Conservation (phyloP, 2,329 filamentous ascomycete genomes). For the Alternaria sp. region DNA sequence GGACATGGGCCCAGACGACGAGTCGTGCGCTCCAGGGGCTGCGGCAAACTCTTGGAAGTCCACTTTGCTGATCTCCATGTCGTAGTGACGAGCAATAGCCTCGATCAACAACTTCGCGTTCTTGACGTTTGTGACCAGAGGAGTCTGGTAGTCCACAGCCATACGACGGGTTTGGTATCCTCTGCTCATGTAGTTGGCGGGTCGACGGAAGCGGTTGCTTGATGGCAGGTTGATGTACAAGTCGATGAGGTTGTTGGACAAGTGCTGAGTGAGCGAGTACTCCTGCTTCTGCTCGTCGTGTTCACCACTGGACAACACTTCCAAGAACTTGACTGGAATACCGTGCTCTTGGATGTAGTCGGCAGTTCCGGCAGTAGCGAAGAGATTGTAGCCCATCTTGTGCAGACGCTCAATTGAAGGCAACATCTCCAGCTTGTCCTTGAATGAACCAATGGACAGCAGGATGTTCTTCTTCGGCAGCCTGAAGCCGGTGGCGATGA, state of each 20-base stretch:
- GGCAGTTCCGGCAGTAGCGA: conserved; percentile 93
- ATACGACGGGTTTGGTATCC: conserved; percentile 96
- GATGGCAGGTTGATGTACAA: conserved; percentile 99
- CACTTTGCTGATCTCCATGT: conserved; percentile 79
- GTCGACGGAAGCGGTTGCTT: conserved; percentile 94
- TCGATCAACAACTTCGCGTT: conserved; percentile 98
- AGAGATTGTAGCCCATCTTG: conserved; percentile 91
- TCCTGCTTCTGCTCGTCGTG: conserved; percentile 88
- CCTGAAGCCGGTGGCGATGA: conserved; percentile 95
- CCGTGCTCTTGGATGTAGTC: conserved; percentile 95
- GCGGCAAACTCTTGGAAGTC: conserved; percentile 85
- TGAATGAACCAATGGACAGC: conserved; percentile 94
- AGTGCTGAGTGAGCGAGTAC: conserved; percentile 94
- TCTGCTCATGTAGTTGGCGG: conserved; percentile 98
- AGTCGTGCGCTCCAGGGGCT: conserved; percentile 42
- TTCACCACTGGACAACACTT: conserved; percentile 69
- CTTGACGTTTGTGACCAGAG: conserved; percentile 97
- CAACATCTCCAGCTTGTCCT: conserved; percentile 97
- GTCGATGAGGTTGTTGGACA: conserved; percentile 97
- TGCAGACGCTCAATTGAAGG: conserved; percentile 89
- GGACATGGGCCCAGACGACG: conserved; percentile 50
- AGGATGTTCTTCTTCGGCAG: conserved; percentile 95
- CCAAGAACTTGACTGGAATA: conserved; percentile 90
- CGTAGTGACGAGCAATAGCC: conserved; percentile 87
- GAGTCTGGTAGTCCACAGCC: conserved; percentile 97